Base-by-base conservation (phyloP, 176 grass and related monocot genomes). In the Oryza glumipatula region DNA sequence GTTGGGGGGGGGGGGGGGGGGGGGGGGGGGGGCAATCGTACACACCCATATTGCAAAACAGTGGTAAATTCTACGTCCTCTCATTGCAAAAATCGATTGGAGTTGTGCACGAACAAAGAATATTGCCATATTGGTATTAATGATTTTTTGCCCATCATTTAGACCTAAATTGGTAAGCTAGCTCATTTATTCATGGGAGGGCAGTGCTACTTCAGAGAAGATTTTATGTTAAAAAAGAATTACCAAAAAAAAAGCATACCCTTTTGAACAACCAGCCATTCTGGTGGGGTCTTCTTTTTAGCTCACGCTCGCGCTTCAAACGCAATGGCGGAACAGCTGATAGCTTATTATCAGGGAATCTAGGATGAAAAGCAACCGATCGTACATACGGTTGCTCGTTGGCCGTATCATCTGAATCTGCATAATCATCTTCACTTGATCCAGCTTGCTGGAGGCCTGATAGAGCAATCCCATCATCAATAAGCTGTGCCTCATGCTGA, bases 371-470 rank as follows among this genome's bases (percentile, higher is more conserved):
- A 38, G 28, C 65, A 84, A 73, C 9, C 21, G 71, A 47, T 35
- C 26, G 66, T 64, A 73, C 48, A 73, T 72, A 82, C 21, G 28
- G 63, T 52, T 77, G 67, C 73, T 68, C 79, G 49, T 61, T 90
- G 39, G 75, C 51, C 56, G 89, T 89, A 51, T 89, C 83, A 85
- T 94, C 92, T 22, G 84, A 85, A 67, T 94, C 92, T 0, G 58
- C 69, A 70, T 87, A 88, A 83, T 94, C 92, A 81, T 94, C 92
- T 77, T 94, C 89, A 21, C 92, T 91, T n/a, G 89, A 94, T 16
- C 71, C 84, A 65, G 66, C 80, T 81, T 74, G 78, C 22, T 79
- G 79, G 45, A 89, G 84, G 30, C 86, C 86, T 80, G 89, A 88
- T 19, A 91, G 77, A 72, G 84, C 49, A 2, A 79, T 82, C 22